Percentiles rank a stretch among this genome's conserved stretches.
These are phyloP conservation scores for Teratosphaeria zuluensis DNA, from an alignment of 2,329 filamentous ascomycete genomes.

Conservation along the genomic window DNA sequence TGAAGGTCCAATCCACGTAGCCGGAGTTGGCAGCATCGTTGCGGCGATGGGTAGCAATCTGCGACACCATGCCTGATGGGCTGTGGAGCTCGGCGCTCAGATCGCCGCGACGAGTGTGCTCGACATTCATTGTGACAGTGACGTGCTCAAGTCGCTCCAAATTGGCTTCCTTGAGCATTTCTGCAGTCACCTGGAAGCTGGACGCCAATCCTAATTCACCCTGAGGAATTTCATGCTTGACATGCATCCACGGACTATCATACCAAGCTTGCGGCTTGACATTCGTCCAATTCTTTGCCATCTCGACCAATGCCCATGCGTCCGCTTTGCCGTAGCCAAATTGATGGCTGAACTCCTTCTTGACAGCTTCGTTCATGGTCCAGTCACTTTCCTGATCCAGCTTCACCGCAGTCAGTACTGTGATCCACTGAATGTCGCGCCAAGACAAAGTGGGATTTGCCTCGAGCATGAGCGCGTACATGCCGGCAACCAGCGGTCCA, in stretches of 20 bases:
- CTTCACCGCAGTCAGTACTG: conserved; percentile 72
- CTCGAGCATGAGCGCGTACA: conserved; percentile 79
- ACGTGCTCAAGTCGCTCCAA: conserved; percentile 84
- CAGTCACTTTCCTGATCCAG: conserved; percentile 71
- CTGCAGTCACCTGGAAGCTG: conserved; percentile 68
- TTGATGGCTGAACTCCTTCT: conserved; percentile 83
- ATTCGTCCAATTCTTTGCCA: conserved; percentile 71
- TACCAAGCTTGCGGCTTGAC: conserved; percentile 96
- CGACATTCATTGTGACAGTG: conserved; percentile 93
- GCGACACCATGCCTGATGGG: conserved; percentile 69
- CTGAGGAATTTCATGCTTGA: conserved; percentile 77
- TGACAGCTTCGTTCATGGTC: conserved; percentile 64
- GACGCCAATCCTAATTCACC: conserved; percentile 70
- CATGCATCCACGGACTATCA: conserved; percentile 86
- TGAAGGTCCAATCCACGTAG: conserved; percentile 96
- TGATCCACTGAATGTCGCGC: conserved; percentile 90
- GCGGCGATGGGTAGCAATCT: conserved; percentile 67
- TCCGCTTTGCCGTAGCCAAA: conserved; percentile 96
- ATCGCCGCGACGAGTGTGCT: conserved; percentile 79
- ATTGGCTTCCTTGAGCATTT: conserved; percentile 75
- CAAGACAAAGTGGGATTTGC: conserved; percentile 79
- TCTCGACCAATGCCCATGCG: conserved; percentile 72
- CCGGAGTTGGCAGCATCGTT: conserved; percentile 58
- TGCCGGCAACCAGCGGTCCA: conserved; percentile 82
- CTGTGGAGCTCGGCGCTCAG: conserved; percentile 86